Evolutionary conservation across 2,329 filamentous ascomycete genomes (phyloP), one percentile per base, ranked within the genome.

Genomic region (Fusarium subtropicale): DNA sequence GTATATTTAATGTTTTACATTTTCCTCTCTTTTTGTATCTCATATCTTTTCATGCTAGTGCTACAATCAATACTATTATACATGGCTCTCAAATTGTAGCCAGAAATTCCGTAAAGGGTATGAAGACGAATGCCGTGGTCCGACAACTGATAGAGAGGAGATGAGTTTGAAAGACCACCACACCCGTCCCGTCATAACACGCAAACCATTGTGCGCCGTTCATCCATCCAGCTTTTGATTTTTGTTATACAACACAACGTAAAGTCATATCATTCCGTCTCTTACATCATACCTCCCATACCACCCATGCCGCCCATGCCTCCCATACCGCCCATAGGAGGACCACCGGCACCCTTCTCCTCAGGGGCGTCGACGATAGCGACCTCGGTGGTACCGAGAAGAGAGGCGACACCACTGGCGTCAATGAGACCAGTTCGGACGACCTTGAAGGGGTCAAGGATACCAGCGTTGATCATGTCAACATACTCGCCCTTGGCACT

Each of bases 361-460:
- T 98, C 95, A 56, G 93, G 88, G 56, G 95, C 96, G 81, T 99
- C 96, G 53, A 97, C 94, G 71, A 99, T 97, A 73, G 96, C 94
- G 60, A 98, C 96, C 85, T 99, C 96, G 65, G 96, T 99, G 72
- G 96, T 99, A 79, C 96, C 96, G 66, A 99, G 92, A 66, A 99
- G 90, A 56, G 95, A 98, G 56, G 96, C 96, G 76, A 99, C 96
- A 83, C 96, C 96, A 78, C 91, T 95, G 75, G 96, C 96, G 77
- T 99, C 96, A 77, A 94, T 88, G 63, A 99, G 91, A 78, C 93
- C 95, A 69, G 96, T 99, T 77, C 96, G 94, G 79, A 99, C 96
- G 75, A 99, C 96, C 92, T 99, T 99, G 88, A 99, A 92, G 71
- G 96, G 96, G 81, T 99, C 96, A 64, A 99, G 92, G 81, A 99